Conservation (phyloP, 768 basidiomycete species). For the Phylloporus arenicola region DNA sequence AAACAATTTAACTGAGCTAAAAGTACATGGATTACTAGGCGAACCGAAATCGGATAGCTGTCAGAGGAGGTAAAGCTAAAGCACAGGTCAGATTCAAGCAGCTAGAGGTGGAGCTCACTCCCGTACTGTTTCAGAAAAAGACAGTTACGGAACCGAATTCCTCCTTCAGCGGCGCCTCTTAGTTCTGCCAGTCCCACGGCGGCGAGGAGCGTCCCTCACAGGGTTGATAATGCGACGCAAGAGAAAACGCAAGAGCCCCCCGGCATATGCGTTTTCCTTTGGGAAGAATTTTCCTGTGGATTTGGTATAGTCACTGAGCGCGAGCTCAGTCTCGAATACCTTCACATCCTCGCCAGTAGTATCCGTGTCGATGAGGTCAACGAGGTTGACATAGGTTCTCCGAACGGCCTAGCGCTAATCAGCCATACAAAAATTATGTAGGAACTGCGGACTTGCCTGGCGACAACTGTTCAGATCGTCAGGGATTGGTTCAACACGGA, state of each 20-base stretch:
- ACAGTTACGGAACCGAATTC: conserved; percentile 7
- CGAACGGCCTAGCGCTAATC: conserved; percentile 1
- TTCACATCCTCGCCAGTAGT: neutral
- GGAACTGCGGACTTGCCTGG: conserved; percentile 12
- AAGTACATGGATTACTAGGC: too few relatives aligned
- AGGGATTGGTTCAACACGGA: conserved; percentile 5
- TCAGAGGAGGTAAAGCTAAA: neutral
- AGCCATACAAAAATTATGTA: neutral
- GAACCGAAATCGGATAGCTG: neutral
- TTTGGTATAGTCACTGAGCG: conserved; percentile 9
- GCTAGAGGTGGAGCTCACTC: conserved; percentile 3
- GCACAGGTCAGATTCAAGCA: neutral
- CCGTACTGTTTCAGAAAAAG: neutral
- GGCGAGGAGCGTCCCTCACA: neutral
- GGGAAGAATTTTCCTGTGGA: conserved; percentile 11
- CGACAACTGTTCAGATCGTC: conserved; percentile 3
- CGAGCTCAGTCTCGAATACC: conserved; percentile 6
- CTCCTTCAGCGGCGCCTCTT: conserved; percentile 8
- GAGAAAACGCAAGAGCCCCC: conserved; percentile 11
- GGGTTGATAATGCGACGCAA: conserved; percentile 14
- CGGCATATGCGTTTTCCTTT: conserved; percentile 10
- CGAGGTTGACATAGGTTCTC: conserved; percentile 6
- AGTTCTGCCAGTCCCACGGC: neutral
- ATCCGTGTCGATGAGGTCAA: conserved; percentile 15
- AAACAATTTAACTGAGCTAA: too few relatives aligned